Conservation (phyloP, 345 rosid genomes). For the Eucalyptus tenuipes region DNA sequence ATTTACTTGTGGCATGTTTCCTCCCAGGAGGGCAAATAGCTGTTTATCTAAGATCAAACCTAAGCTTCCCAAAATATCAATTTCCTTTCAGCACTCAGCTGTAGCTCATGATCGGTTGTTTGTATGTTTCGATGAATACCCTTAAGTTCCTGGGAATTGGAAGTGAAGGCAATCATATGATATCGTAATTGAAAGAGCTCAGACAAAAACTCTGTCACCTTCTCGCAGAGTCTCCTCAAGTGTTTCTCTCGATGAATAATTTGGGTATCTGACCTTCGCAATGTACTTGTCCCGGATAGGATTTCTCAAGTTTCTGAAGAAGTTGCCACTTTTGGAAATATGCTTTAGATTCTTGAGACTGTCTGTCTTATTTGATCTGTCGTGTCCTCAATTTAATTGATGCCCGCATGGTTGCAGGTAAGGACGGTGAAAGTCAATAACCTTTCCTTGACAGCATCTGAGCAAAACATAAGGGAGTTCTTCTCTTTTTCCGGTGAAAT, state of each 20-base stretch:
- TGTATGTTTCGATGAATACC: neutral
- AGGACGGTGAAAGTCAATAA: conserved; percentile 73
- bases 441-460: conserved; percentile 59
- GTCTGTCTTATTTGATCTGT: neutral
- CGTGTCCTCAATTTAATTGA: neutral
- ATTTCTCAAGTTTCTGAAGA: neutral
- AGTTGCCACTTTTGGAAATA: neutral
- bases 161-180: neutral
- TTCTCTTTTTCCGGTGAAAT: conserved; percentile 92
- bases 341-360: neutral
- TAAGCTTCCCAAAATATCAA: neutral
- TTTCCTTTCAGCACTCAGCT: neutral
- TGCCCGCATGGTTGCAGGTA: conserved; percentile 9
- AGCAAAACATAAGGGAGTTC: conserved; percentile 79
- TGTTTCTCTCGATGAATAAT: neutral
- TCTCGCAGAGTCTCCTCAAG: neutral
- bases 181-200: neutral
- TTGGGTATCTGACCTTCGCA: neutral
- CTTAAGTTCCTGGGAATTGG: neutral
- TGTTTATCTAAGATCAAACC: neutral
- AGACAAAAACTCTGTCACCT: neutral
- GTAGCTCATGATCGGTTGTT: neutral
- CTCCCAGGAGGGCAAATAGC: neutral
- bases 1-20: neutral
- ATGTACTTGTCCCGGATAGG: neutral